Evolutionary conservation across 2,329 filamentous ascomycete genomes (phyloP).

Genomic region (Colletotrichum graminicola): DNA sequence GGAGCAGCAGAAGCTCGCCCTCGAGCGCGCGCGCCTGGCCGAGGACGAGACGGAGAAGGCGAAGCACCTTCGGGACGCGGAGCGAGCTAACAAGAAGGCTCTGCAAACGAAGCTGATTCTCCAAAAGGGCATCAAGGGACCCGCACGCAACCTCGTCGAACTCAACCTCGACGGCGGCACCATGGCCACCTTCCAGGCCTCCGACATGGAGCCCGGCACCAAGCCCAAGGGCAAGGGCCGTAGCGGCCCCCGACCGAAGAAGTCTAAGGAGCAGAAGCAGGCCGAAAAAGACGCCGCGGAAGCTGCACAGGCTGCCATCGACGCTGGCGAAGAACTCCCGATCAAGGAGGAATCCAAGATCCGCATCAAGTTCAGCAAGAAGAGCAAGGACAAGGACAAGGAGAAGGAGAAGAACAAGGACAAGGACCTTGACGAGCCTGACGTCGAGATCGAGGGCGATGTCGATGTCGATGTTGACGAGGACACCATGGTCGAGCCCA

Average conservation of each 20-base stretch:
- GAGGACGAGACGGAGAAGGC: conserved; percentile 85
- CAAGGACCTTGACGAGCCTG: conserved; percentile 50
- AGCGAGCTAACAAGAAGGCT: conserved; percentile 92
- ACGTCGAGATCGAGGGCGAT: conserved; percentile 54
- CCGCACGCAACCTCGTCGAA: conserved; percentile 72
- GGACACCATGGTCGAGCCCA: conserved; percentile 52
- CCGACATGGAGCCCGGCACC: conserved; percentile 64
- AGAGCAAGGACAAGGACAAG: conserved; percentile 58
- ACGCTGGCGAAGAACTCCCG: conserved; percentile 80
- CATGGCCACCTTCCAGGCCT: conserved; percentile 85
- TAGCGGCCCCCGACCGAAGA: conserved; percentile 81
- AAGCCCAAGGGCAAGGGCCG: conserved; percentile 65
- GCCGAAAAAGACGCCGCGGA: conserved; percentile 87
- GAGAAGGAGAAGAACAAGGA: conserved; percentile 55
- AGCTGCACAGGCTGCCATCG: conserved; percentile 85
- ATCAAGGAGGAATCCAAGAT: conserved; percentile 71
- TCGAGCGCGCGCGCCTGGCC: conserved; percentile 81
- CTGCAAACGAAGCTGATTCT: conserved; percentile 89
- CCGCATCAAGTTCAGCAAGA: conserved; percentile 73
- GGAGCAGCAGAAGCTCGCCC: conserved; percentile 87
- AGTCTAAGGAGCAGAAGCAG: conserved; percentile 89
- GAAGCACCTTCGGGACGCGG: conserved; percentile 85
- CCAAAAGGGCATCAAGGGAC: conserved; percentile 87
- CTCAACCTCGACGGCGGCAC: conserved; percentile 87
- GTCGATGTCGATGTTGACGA: conserved; percentile 49